Percentiles rank a stretch among this genome's conserved stretches.
phyloP scores from a whole-genome alignment of 805 yeast genomes.

The Candida nitratophila region DNA sequence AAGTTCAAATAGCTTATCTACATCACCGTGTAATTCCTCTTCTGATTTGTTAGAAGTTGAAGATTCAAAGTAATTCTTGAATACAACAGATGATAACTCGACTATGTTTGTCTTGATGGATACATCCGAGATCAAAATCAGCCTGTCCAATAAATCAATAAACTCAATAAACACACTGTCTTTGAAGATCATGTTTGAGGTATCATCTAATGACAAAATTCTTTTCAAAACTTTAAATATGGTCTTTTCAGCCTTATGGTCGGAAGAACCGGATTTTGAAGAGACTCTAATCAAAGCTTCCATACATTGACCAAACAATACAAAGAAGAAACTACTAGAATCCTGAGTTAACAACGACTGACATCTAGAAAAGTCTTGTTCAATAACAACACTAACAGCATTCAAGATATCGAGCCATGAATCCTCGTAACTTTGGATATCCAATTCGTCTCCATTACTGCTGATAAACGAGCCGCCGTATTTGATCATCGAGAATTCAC shows the following conservation, averaged over 20 bases:
- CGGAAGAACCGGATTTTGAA: constrained; percentile 17
- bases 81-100: constrained; percentile 33
- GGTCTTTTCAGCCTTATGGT: constrained; percentile 35
- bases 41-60: constrained; percentile 18
- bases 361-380: constrained; percentile 39
- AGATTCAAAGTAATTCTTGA: constrained; percentile 42
- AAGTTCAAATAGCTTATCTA: constrained; percentile 79
- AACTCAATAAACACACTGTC: constrained; percentile 69
- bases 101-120: constrained; percentile 41
- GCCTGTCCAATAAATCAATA: constrained; percentile 67
- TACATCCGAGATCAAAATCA: constrained; percentile 48
- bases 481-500: constrained; percentile 65
- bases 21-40: constrained; percentile 44
- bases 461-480: constrained; percentile 33
- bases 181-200: constrained; percentile 54
- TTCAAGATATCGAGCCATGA: constrained; percentile 76
- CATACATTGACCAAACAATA: constrained; percentile 76
- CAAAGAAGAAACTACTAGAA: constrained; percentile 61
- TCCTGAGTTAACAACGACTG: constrained; percentile 47
- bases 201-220: constrained; percentile 48
- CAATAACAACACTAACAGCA: constrained; percentile 62
- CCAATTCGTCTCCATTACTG: constrained; percentile 35
- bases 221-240: constrained; percentile 47
- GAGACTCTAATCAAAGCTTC: constrained; percentile 55
- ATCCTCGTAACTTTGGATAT: constrained; percentile 39